Conservation (phyloP, 2,329 filamentous ascomycete species). For the Fusarium pininemorale region DNA sequence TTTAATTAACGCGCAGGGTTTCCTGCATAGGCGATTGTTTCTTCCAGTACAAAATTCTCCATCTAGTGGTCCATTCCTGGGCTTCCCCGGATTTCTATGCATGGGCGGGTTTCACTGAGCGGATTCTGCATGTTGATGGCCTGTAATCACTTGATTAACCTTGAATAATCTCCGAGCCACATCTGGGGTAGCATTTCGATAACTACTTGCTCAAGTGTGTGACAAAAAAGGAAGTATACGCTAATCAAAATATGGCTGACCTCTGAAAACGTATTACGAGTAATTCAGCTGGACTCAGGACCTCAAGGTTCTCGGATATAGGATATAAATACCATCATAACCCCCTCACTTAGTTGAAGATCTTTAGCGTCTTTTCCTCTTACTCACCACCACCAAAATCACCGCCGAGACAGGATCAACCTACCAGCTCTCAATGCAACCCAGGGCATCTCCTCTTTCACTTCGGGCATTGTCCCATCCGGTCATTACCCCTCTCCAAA, state of each 20-base stretch:
- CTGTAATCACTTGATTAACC: neutral
- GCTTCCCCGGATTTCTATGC: neutral
- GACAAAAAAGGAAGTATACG: neutral
- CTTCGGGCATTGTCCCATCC: neutral
- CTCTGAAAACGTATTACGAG: neutral
- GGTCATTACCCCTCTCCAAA: slow-evolving; percentile 14
- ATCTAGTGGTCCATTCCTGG: neutral
- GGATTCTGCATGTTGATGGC: neutral
- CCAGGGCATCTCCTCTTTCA: neutral
- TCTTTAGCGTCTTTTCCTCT: neutral
- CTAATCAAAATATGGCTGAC: neutral
- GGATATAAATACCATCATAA: neutral
- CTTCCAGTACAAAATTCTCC: no score
- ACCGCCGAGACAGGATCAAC: neutral
- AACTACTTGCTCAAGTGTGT: neutral
- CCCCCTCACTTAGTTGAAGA: neutral
- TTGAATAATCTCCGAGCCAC: neutral
- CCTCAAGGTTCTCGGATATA: neutral
- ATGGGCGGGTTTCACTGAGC: neutral
- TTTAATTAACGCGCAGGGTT: neutral
- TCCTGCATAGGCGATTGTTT: neutral
- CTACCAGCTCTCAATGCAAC: slow-evolving; percentile 3
- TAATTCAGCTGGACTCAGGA: neutral
- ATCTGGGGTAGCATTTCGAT: neutral
- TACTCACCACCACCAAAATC: neutral